phyloP scores from a whole-genome alignment of 306 rosid genomes.

The Crataegus laevigata region DNA sequence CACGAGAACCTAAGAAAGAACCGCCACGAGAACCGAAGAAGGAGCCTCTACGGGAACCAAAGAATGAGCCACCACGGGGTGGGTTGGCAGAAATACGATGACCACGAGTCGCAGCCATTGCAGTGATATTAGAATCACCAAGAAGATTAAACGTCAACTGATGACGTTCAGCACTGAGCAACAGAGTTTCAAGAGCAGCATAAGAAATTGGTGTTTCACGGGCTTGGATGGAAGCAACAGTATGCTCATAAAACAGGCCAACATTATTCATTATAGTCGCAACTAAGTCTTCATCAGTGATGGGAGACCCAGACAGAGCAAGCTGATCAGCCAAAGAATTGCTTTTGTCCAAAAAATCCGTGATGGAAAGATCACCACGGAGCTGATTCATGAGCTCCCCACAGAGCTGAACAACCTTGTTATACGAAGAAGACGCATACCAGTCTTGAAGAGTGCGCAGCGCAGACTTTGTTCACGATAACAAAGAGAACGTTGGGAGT shows the following conservation, averaged over 20 bases:
- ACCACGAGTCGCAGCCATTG: background rate
- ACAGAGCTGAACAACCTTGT: too few species aligned
- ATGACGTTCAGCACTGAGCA: background rate
- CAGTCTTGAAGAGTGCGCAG: too few species aligned
- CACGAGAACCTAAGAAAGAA: background rate
- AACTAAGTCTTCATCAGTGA: too few species aligned
- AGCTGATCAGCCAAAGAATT: too few species aligned
- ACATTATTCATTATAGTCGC: too few species aligned
- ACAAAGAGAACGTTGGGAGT: too few species aligned
- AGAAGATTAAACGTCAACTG: background rate
- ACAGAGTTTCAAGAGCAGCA: background rate
- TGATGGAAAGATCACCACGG: too few species aligned
- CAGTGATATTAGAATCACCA: background rate
- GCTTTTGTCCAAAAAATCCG: too few species aligned
- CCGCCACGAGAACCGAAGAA: background rate
- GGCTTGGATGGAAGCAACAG: background rate
- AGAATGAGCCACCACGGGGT: background rate
- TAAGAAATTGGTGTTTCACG: background rate
- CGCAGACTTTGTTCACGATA: too few species aligned
- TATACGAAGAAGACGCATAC: too few species aligned
- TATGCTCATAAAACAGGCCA: background rate
- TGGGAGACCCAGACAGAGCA: too few species aligned
- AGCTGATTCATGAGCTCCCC: too few species aligned
- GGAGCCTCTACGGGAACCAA: background rate
- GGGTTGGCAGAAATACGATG: background rate